Conservation (phyloP, 2,329 filamentous ascomycete species). For the Ilyonectria sp. region DNA sequence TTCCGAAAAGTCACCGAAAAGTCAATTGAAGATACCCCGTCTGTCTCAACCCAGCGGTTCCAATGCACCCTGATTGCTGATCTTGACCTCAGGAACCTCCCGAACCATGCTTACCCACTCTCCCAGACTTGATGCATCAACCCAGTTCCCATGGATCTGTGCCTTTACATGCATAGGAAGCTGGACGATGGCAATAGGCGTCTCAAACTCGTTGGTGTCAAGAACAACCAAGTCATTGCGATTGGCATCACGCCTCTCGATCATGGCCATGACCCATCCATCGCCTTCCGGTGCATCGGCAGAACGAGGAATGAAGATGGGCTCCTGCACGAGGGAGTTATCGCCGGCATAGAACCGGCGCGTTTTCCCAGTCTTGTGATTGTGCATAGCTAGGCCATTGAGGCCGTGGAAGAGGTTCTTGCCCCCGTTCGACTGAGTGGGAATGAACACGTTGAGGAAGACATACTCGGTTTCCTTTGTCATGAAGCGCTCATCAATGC, state of each 20-base stretch:
- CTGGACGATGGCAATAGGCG: slow-evolving; percentile 27
- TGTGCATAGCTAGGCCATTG: slow-evolving; percentile 28
- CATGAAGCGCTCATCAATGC: slow-evolving; percentile 32
- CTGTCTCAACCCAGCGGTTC: slow-evolving; percentile 4
- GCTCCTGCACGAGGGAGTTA: slow-evolving; percentile 25
- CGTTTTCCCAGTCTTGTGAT: slow-evolving; percentile 13
- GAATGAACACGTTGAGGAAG: slow-evolving; percentile 29
- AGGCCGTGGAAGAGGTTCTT: slow-evolving; percentile 28
- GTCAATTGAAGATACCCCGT: too few relatives aligned
- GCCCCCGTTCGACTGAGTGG: background rate
- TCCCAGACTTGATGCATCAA: background rate
- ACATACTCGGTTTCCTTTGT: slow-evolving; percentile 9
- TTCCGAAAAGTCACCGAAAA: too few relatives aligned
- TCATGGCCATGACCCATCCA: slow-evolving; percentile 27
- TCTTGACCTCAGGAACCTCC: slow-evolving; percentile 4
- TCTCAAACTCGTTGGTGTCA: slow-evolving; percentile 25
- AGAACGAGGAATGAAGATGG: slow-evolving; percentile 30
- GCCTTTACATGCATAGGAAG: slow-evolving; percentile 31
- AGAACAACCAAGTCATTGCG: slow-evolving; percentile 29
- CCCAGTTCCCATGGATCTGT: slow-evolving; percentile 34
- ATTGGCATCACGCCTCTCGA: slow-evolving; percentile 15
- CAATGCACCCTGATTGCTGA: slow-evolving; percentile 9
- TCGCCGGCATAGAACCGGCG: slow-evolving; percentile 29
- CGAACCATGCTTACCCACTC: slow-evolving; percentile 12
- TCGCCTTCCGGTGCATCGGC: slow-evolving; percentile 23